These are phyloP conservation scores for Zymoseptoria pseudotritici DNA, from an alignment of 2,329 filamentous ascomycete genomes.

Conservation along the genomic window DNA sequence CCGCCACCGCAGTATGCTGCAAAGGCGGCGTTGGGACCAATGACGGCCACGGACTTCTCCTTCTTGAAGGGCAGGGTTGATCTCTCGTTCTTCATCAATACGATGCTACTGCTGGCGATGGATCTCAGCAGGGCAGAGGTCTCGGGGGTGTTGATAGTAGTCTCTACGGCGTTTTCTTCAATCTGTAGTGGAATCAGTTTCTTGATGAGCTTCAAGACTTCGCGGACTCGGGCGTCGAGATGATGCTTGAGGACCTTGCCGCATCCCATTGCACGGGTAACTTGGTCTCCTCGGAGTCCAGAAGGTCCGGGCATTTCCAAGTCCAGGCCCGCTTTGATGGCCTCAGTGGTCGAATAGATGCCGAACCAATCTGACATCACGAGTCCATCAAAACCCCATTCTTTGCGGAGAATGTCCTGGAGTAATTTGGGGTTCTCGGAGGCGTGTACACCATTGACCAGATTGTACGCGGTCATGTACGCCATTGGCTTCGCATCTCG, in stretches of 20 bases:
- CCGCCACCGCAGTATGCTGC: constrained; percentile 43
- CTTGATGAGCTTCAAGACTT: constrained; percentile 53
- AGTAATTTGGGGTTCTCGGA: constrained; percentile 59
- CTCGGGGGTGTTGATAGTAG: constrained; percentile 25
- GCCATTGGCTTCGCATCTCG: constrained; percentile 60
- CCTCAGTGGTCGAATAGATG: constrained; percentile 59
- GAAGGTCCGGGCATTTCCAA: constrained; percentile 85
- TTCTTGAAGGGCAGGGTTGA: constrained; percentile 57
- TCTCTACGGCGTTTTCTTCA: constrained; percentile 24
- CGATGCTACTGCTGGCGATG: constrained; percentile 23
- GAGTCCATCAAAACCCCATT: constrained; percentile 56
- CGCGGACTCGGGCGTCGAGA: constrained; percentile 53
- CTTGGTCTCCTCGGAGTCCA: constrained; percentile 26
- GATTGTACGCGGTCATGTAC: constrained; percentile 69
- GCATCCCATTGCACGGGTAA: constrained; percentile 22
- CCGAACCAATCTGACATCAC: constrained; percentile 72
- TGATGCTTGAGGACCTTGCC: constrained; percentile 24
- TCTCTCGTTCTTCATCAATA: constrained; percentile 59
- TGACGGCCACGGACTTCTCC: constrained; percentile 61
- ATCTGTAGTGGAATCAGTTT: constrained; percentile 20
- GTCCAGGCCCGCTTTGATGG: constrained; percentile 68
- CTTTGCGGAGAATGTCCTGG: constrained; percentile 59
- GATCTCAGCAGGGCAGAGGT: constrained; percentile 25
- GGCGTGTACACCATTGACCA: constrained; percentile 64
- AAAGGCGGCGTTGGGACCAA: constrained; percentile 67